Evolutionary conservation across 2,329 filamentous ascomycete species (phyloP).

Genomic region (Alternaria gansuensis): DNA sequence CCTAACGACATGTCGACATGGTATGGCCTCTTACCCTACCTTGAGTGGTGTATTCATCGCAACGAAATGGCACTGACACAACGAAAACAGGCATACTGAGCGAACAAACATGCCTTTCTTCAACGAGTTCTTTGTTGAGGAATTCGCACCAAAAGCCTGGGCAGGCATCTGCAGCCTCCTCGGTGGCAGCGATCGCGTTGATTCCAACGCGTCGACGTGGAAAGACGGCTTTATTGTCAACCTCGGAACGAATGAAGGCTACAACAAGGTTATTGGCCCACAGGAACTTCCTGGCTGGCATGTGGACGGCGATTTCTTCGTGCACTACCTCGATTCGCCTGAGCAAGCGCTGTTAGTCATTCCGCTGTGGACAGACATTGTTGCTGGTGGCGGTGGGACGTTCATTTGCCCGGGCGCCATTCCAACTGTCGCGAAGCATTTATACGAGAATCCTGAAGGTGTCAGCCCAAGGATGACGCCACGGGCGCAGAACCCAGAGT

Average conservation of each 20-base stretch:
- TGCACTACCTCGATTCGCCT: constrained; percentile 74
- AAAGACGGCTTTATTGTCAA: constrained; percentile 75
- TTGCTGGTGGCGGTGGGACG: constrained; percentile 69
- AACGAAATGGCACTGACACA: background rate
- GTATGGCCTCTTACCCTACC: constrained; percentile 41
- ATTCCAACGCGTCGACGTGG: constrained; percentile 62
- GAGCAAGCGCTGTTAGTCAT: constrained; percentile 75
- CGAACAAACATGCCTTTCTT: constrained; percentile 72
- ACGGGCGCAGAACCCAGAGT: constrained; percentile 58
- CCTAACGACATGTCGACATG: constrained; percentile 71
- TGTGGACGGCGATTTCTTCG: constrained; percentile 76
- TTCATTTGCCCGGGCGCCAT: constrained; percentile 70
- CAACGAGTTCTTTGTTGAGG: constrained; percentile 61
- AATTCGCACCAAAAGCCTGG: constrained; percentile 72
- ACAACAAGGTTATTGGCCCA: constrained; percentile 61
- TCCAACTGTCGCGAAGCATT: constrained; percentile 64
- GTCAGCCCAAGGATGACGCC: constrained; percentile 72
- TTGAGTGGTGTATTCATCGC: background rate
- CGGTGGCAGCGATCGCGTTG: constrained; percentile 62
- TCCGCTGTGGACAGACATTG: constrained; percentile 72
- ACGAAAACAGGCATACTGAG: constrained; percentile 54
- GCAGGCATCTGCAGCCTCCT: constrained; percentile 71
- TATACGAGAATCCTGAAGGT: constrained; percentile 69
- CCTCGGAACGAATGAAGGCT: constrained; percentile 64
- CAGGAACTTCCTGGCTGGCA: constrained; percentile 69